Evolutionary conservation across 163 green algal species (phyloP), one percentile per base, ranked within the genome.

Genomic region (Chloroidium sp.): DNA sequence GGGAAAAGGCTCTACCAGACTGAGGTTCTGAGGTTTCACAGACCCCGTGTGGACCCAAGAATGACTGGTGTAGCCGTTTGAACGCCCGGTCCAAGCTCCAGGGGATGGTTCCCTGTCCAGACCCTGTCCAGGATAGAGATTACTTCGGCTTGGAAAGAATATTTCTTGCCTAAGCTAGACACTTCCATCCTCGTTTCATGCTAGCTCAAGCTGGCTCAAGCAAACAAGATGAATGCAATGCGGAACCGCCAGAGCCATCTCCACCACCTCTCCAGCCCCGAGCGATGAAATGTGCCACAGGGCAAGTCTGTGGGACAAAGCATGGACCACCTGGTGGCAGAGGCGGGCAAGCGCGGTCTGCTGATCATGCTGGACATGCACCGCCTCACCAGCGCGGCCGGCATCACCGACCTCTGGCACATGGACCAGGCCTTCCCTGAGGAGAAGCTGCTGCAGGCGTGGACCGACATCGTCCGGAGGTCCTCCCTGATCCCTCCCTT

Each of bases 361-460:
- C 74, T 88, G 36, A 80, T 88, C 76, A 75, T 88, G 81, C 84
- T 86, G 69, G 84, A 88, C 79, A 79, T 84, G 62, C 84, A 88
- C 84, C 79, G 76, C 58, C 61, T 88, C 62, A 69, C 76, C 3
- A 77, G 69, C 36, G 79, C 79, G 1, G 64, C 62, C 2, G 81
- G 76, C 76, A 88, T 88, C 75, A 75, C 81, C 4, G 79, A 85
- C 64, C 80, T 87, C 58, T 85, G 81, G 69, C 67, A 76, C 67
- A 72, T 10, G 8, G 77, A 76, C 62, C 2, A 59, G 2, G 36
- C 76, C 72, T 4, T 76, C 14, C 8, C 12, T 3, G 77, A 81
- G 64, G 77, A 62, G 1, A 6, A 58, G 3, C 36, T 81, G 36
- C 76, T 81, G 10, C 1, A 76, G n/a, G 77, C 77, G 64, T 81